Evolutionary conservation across 441 rosid genomes (phyloP).

Genomic region (Breynia disticha): DNA sequence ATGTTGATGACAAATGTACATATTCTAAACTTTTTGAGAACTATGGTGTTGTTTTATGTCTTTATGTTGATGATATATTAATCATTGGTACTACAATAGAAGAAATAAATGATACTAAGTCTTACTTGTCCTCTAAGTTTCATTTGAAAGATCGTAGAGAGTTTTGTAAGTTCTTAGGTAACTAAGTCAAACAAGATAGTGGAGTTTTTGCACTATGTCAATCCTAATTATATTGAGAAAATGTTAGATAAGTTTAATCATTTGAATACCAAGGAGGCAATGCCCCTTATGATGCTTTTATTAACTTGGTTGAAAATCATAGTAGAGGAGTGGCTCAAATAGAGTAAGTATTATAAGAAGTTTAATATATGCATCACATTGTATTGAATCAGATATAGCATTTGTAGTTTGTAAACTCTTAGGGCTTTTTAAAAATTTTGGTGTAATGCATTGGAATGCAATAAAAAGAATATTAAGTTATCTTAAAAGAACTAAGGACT

Average conservation of each 20-base stretch:
- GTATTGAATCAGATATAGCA: not conserved
- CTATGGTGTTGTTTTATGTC: not conserved
- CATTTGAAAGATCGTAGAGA: constrained; percentile 5
- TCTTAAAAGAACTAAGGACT: constrained; percentile 2
- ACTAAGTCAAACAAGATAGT: not conserved
- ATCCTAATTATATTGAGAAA: not conserved
- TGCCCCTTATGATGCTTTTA: not conserved
- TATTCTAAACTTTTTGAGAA: not conserved
- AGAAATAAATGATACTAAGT: not conserved
- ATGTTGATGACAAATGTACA: not conserved
- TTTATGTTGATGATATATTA: constrained; percentile 4
- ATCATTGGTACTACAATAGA: not conserved
- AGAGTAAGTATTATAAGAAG: constrained; percentile 4
- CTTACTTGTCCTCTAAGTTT: constrained; percentile 1
- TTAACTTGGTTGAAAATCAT: not conserved
- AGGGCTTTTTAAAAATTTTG: constrained; percentile 4
- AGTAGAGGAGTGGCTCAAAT: not conserved
- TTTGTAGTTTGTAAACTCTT: not conserved
- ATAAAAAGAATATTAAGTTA: not conserved
- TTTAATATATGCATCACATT: too few species aligned
- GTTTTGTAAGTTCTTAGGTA: constrained; percentile 1
- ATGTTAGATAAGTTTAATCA: not conserved
- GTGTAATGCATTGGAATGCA: constrained; percentile 7
- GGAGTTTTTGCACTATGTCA: not conserved
- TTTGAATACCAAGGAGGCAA: not conserved